phyloP scores from a whole-genome alignment of 192 early-diverging fungal genomes.

The Coemansia javaensis region DNA sequence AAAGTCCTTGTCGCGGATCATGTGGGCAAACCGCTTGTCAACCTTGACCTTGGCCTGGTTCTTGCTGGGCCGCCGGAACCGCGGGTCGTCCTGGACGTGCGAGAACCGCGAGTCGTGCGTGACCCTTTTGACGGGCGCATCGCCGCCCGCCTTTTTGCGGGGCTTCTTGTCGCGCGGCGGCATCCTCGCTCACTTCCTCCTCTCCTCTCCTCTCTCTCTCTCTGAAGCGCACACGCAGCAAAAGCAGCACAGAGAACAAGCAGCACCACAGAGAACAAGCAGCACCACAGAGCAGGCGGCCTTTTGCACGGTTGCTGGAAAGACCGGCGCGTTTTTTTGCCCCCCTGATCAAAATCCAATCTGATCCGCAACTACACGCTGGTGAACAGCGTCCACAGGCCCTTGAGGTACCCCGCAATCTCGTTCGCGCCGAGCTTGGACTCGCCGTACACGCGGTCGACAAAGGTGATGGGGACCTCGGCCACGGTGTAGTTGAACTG shows the following conservation, averaged over 20 bases:
- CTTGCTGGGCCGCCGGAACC: conserved; percentile 72
- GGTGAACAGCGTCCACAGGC: conserved; percentile 76
- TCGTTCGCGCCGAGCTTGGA: conserved; percentile 92
- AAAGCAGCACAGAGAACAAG: conserved; percentile 1
- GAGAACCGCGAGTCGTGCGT: conserved; percentile 71
- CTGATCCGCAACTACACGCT: no score
- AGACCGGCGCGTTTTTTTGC: neutral
- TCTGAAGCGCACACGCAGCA: neutral
- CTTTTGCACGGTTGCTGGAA: neutral
- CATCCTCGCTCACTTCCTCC: conserved; percentile 7
- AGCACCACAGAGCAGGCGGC: neutral
- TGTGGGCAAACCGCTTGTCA: conserved; percentile 80
- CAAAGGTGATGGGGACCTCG: conserved; percentile 96
- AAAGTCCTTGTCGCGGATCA: conserved; percentile 73
- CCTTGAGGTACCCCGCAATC: conserved; percentile 90
- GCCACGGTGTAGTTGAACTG: conserved; percentile 84
- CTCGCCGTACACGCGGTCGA: conserved; percentile 96
- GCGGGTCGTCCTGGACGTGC: conserved; percentile 76
- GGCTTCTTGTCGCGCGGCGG: conserved; percentile 24
- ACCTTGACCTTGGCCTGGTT: conserved; percentile 77
- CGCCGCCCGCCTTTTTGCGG: neutral
- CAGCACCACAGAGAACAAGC: neutral
- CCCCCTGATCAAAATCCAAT: no score
- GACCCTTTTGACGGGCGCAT: conserved; percentile 45
- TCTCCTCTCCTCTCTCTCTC: neutral